Conservation (phyloP, 495 filamentous ascomycete genomes). For the Daldinia concentrica region DNA sequence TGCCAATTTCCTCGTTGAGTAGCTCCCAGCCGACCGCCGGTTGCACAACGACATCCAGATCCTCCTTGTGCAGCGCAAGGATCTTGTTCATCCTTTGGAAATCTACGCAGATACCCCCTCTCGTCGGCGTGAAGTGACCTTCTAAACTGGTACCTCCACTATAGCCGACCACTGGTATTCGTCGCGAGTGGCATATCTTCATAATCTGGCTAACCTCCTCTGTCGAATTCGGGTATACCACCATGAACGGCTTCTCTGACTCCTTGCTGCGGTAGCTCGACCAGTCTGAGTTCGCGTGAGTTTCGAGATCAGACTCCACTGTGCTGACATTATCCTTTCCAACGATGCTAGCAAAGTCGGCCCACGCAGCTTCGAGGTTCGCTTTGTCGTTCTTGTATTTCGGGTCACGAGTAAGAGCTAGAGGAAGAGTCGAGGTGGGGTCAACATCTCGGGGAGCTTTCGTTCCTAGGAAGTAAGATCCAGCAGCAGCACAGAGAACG, state of each 20-base stretch:
- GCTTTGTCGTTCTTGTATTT: conserved; percentile 74
- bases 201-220: conserved; percentile 77
- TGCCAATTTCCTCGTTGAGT: conserved; percentile 75
- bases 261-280: conserved; percentile 74
- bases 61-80: conserved; percentile 72
- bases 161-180: conserved; percentile 79
- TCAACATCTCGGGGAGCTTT: conserved; percentile 66
- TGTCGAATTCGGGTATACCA: conserved; percentile 72
- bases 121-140: conserved; percentile 78
- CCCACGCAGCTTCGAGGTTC: conserved; percentile 92
- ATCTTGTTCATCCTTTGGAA: conserved; percentile 81
- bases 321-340: conserved; percentile 89
- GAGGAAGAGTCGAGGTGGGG: conserved; percentile 75
- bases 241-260: conserved; percentile 61
- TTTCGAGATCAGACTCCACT: conserved; percentile 66
- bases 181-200: conserved; percentile 74
- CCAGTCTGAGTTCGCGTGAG: conserved; percentile 88
- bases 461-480: conserved; percentile 78
- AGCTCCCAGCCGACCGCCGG: conserved; percentile 82
- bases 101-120: conserved; percentile 80
- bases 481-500: conserved; percentile 66
- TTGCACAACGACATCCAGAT: conserved; percentile 84
- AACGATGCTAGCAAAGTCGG: conserved; percentile 85
- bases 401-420: conserved; percentile 67
- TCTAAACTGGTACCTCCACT: conserved; percentile 83